phyloP scores from a whole-genome alignment of 352 stramenopile genomes.

The Blastocystis sp. region DNA sequence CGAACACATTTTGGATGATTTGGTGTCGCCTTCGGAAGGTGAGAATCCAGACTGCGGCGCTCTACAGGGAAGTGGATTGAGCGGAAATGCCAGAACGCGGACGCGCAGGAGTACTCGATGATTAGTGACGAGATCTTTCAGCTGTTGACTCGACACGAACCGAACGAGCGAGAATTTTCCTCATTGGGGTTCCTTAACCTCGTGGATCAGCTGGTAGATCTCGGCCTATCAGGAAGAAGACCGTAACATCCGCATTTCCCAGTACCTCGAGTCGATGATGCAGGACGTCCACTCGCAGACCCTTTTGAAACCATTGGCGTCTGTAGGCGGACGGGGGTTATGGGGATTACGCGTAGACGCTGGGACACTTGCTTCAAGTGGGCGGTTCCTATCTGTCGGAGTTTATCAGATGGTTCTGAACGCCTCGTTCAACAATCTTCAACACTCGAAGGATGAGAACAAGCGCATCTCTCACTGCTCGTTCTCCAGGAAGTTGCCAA shows the following conservation, averaged over 20 bases:
- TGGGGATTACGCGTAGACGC: conserved; percentile 18
- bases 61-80: conserved; percentile 53
- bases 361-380: conserved; percentile 64
- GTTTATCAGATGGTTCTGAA: conserved; percentile 37
- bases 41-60: conserved; percentile 11
- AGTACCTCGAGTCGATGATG: conserved; percentile 47
- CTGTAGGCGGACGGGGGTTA: neutral
- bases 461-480: conserved; percentile 59
- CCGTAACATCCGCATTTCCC: conserved; percentile 54
- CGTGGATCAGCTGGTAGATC: conserved; percentile 67
- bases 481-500: conserved; percentile 79
- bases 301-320: conserved; percentile 35
- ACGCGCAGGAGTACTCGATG: conserved; percentile 59
- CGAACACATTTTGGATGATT: conserved; percentile 39
- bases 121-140: conserved; percentile 58
- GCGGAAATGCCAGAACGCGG: conserved; percentile 52
- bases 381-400: conserved; percentile 65
- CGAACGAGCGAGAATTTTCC: neutral
- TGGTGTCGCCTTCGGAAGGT: conserved; percentile 16
- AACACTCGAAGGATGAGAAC: conserved; percentile 49
- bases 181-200: conserved; percentile 46
- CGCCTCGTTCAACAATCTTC: conserved; percentile 49
- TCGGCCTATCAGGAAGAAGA: conserved; percentile 69
- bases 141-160: conserved; percentile 14
- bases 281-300: conserved; percentile 23